phyloP scores from a whole-genome alignment of 805 yeast genomes.

The Torulaspora quercuum region DNA sequence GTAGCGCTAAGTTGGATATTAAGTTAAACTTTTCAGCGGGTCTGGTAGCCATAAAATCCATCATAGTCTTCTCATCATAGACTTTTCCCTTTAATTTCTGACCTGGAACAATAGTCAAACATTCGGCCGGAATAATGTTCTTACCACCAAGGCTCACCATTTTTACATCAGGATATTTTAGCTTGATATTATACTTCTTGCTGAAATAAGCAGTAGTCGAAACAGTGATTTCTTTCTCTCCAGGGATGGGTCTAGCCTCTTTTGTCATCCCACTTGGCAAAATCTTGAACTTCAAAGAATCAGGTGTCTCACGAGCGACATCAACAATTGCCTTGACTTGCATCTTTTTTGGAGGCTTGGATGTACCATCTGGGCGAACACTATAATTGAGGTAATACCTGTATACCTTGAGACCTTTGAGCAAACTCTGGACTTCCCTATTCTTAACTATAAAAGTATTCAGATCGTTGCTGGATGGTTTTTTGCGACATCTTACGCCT shows the following conservation, averaged over 20 bases:
- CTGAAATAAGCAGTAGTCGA: conserved; percentile 18
- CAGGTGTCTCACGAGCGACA: conserved; percentile 24
- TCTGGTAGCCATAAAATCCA: conserved; percentile 25
- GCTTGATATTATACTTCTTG: conserved; percentile 20
- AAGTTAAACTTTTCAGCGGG: conserved; percentile 22
- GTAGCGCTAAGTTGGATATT: conserved; percentile 22
- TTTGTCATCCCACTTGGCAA: conserved; percentile 17
- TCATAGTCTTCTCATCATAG: conserved; percentile 17
- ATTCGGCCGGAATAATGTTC: conserved; percentile 23
- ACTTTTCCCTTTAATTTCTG: conserved; percentile 24
- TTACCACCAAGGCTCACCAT: conserved; percentile 23
- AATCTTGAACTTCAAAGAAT: conserved; percentile 19
- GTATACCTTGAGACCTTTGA: conserved; percentile 24
- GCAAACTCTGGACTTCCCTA: conserved; percentile 16
- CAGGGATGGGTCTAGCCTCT: conserved; percentile 9
- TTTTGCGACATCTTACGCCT: conserved; percentile 1
- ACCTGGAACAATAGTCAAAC: conserved; percentile 26
- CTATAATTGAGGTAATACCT: conserved; percentile 26
- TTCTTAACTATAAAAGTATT: conserved; percentile 21
- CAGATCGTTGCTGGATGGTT: conserved; percentile 17
- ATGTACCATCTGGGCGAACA: conserved; percentile 22
- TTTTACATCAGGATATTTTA: conserved; percentile 23
- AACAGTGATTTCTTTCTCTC: conserved; percentile 15
- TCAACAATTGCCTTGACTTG: conserved; percentile 21
- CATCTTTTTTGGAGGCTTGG: conserved; percentile 21